Conservation (phyloP, 116 monocot genomes). For the Cymodocea nodosa region DNA sequence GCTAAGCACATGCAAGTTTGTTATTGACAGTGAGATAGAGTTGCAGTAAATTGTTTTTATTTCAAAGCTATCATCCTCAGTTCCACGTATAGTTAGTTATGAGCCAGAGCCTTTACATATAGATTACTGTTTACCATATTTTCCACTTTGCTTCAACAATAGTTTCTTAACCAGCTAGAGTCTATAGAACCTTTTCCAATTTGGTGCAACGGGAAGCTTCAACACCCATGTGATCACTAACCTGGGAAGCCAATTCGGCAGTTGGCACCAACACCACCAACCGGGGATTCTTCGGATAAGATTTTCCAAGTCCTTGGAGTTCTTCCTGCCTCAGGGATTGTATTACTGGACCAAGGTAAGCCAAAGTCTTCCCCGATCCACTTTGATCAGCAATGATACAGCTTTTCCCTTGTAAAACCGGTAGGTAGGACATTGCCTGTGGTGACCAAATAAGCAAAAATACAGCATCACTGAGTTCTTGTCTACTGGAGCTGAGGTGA, state of each 20-base stretch:
- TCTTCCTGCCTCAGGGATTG: slow-evolving; percentile 78
- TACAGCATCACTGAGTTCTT: background rate
- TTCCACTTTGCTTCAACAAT: no score
- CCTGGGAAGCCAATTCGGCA: slow-evolving; percentile 95
- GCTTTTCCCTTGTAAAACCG: slow-evolving; percentile 73
- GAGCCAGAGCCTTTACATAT: no score
- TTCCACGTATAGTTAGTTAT: no score
- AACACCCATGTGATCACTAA: slow-evolving; percentile 8
- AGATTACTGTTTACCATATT: no score
- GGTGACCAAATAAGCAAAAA: slow-evolving; percentile 5
- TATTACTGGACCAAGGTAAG: slow-evolving; percentile 75
- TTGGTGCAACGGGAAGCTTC: background rate
- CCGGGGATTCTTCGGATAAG: slow-evolving; percentile 48
- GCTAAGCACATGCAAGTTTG: no score
- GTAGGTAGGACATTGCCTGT: slow-evolving; percentile 65
- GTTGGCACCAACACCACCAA: slow-evolving; percentile 74
- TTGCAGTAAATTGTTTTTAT: no score
- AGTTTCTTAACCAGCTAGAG: no score
- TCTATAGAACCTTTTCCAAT: no score
- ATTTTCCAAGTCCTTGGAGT: slow-evolving; percentile 36
- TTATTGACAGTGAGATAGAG: no score
- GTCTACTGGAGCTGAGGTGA: background rate
- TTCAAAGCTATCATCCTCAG: no score
- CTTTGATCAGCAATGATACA: slow-evolving; percentile 94
- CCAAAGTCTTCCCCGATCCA: slow-evolving; percentile 94